Percentiles rank a stretch among this genome's conserved stretches.
Evolutionary conservation across 148 eudicot genomes (phyloP).

Genomic region (Silene latifolia): DNA sequence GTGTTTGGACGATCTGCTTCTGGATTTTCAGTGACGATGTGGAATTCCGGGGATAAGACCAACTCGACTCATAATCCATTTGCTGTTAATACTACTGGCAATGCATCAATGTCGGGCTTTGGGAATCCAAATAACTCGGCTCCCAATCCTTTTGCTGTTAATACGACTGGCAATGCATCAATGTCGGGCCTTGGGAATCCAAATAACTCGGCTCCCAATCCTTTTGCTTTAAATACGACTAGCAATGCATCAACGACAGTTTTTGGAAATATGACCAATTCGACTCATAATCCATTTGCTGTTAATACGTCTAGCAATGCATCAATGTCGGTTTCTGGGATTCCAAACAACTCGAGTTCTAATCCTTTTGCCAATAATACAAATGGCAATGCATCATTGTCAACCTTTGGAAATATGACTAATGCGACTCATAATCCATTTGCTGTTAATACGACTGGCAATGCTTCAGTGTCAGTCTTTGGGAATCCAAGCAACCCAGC

Average conservation of each 20-base stretch:
- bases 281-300: conserved; percentile 9
- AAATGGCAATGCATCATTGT: neutral
- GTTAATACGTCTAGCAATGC: conserved; percentile 6
- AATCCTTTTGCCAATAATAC: neutral
- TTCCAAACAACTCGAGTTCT: neutral
- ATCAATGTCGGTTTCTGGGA: neutral
- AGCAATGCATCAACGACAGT: neutral
- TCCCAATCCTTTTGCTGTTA: neutral
- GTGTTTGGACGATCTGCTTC: neutral
- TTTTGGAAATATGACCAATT: conserved; percentile 5
- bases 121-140: too few relatives aligned
- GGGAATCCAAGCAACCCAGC: neutral
- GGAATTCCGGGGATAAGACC: neutral
- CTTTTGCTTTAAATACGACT: neutral
- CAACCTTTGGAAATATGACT: conserved; percentile 11
- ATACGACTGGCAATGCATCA: neutral
- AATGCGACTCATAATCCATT: conserved; percentile 13
- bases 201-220: neutral
- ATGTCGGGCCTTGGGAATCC: neutral
- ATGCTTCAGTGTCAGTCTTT: neutral
- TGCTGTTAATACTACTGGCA: too few relatives aligned
- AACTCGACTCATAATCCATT: too few relatives aligned
- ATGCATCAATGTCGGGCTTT: too few relatives aligned
- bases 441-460: neutral
- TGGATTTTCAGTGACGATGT: neutral